These are phyloP conservation scores for Cadophora sp. DNA, from an alignment of 2,329 filamentous ascomycete species.

Conservation along the genomic window DNA sequence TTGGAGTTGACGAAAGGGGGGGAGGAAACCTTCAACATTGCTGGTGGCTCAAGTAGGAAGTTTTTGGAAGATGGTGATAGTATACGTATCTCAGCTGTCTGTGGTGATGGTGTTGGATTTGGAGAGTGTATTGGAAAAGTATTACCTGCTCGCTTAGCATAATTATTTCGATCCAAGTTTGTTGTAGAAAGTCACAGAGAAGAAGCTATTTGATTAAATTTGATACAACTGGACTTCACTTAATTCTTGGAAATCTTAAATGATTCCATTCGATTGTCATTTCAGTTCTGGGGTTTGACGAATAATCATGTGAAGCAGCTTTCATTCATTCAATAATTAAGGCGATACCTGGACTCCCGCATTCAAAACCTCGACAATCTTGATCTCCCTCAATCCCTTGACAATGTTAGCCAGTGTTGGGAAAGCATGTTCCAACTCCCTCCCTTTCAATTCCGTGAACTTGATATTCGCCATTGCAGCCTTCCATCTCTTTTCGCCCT, in stretches of 20 bases:
- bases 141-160: slow-evolving; percentile 15
- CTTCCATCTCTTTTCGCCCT: slow-evolving; percentile 31
- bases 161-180: neutral
- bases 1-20: slow-evolving; percentile 50
- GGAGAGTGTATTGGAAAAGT: slow-evolving; percentile 38
- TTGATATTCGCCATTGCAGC: slow-evolving; percentile 25
- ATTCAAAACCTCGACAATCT: slow-evolving; percentile 24
- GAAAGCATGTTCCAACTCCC: slow-evolving; percentile 28
- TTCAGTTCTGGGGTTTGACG: too few relatives aligned
- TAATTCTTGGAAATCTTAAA: too few relatives aligned
- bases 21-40: slow-evolving; percentile 40
- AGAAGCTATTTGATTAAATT: neutral
- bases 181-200: neutral
- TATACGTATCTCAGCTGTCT: slow-evolving; percentile 29
- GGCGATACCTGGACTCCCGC: slow-evolving; percentile 1
- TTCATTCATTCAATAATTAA: neutral
- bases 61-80: slow-evolving; percentile 52
- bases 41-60: slow-evolving; percentile 43
- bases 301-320: too few relatives aligned
- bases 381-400: slow-evolving; percentile 29
- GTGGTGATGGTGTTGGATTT: slow-evolving; percentile 39
- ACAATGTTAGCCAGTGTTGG: slow-evolving; percentile 33
- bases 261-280: too few relatives aligned
- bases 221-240: too few relatives aligned
- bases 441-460: slow-evolving; percentile 29